Evolutionary conservation across 495 filamentous ascomycete species (phyloP), one percentile per base, ranked within the genome.

Genomic region (Penicilliopsis zonata): DNA sequence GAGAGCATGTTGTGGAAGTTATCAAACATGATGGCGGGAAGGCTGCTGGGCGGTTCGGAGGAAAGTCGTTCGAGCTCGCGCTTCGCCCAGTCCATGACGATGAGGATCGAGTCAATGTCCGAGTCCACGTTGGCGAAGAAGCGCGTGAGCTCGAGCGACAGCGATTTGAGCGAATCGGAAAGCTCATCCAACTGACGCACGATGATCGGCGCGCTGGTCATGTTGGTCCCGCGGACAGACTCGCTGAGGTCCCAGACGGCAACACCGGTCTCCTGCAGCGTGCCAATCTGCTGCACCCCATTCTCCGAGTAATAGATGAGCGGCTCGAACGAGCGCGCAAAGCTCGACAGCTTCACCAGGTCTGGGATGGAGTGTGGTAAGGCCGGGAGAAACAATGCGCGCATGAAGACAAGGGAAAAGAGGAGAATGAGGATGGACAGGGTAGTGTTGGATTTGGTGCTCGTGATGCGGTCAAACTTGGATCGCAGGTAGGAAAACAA

Each of bases 61-160:
- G 66, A 63, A n/a, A 77, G 49, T 0, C 56, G 59, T 31, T 63
- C 58, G 7, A 94, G 70, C 55, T 94, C 84, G 30, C 83, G 77
- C 46, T 79, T 77, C 19, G 84, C 82, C 86, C 86, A 94, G 52
- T 92, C 84, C 85, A 94, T 94, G 9, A 87, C 82, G 25, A 88
- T 78, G 17, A 94, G 65, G 36, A 94, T 90, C 33, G 78, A 76
- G 49, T 94, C 86, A 39, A 94, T 80, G 43, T 94, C 86, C 9
- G 84, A 82, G 49, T 94, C 82, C 9, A 94, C 84, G 36, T 84
- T 83, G 20, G 85, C 79, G 46, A 94, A 94, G 57, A 94, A 94
- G 41, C 74, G 74, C 5, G 81, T 88, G 14, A 94, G 60, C 44
- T 92, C 85, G 8, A 84, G 64, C 2, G 81, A 78, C 1, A 94